These are phyloP conservation scores for Saxophila tyrrhenica DNA, from an alignment of 495 filamentous ascomycete genomes.

Conservation along the genomic window DNA sequence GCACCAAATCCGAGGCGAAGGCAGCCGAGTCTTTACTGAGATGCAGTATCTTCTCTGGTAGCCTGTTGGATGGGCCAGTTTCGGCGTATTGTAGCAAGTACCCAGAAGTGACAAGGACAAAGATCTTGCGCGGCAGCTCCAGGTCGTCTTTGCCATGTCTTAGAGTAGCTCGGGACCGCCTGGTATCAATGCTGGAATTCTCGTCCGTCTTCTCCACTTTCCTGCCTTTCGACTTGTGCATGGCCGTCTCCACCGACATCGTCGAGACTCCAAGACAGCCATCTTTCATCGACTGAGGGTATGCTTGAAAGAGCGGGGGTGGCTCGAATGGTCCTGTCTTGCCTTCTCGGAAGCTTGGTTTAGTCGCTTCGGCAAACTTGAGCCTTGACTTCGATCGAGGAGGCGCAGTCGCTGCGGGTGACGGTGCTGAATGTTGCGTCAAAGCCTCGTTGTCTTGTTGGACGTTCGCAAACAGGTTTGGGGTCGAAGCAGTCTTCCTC, in stretches of 20 bases:
- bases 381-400: background rate
- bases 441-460: background rate
- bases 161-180: conserved; percentile 31
- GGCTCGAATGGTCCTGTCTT: conserved; percentile 42
- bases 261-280: conserved; percentile 39
- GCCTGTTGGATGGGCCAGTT: conserved; percentile 63
- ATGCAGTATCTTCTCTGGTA: conserved; percentile 79
- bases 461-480: background rate
- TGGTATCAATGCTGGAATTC: background rate
- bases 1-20: conserved; percentile 87
- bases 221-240: conserved; percentile 47
- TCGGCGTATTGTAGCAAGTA: conserved; percentile 81
- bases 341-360: background rate
- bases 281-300: conserved; percentile 65
- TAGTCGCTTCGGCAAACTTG: background rate
- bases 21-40: conserved; percentile 78
- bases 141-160: conserved; percentile 42
- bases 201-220: conserved; percentile 3
- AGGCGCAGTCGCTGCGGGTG: background rate
- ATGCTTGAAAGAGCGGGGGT: conserved; percentile 83
- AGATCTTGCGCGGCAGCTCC: conserved; percentile 76
- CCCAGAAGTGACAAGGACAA: conserved; percentile 68
- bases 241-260: conserved; percentile 46
- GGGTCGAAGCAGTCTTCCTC: background rate
- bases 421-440: background rate